Conservation (phyloP, 2,329 filamentous ascomycete species). For the Pseudopithomyces chartarum region DNA sequence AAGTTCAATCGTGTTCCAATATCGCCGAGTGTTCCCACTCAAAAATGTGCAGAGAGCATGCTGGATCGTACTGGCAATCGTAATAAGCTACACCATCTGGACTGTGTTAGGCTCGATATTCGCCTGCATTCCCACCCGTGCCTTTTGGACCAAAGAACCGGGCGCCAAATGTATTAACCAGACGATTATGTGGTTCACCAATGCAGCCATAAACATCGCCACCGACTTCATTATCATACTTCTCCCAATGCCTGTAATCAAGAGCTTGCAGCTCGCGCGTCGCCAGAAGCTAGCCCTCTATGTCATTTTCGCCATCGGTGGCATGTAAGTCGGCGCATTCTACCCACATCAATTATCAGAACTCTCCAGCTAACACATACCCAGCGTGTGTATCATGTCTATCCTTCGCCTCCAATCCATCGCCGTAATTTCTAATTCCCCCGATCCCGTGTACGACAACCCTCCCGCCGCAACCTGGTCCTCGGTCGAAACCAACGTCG, state of each 20-base stretch:
- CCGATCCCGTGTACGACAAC: slow-evolving; percentile 20
- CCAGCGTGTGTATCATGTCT: slow-evolving; percentile 23
- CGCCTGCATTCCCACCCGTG: slow-evolving; percentile 34
- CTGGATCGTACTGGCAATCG: slow-evolving; percentile 29
- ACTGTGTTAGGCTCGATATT: slow-evolving; percentile 39
- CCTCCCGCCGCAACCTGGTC: slow-evolving; percentile 19
- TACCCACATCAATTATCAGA: background rate
- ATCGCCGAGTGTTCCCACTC: slow-evolving; percentile 33
- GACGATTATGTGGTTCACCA: slow-evolving; percentile 35
- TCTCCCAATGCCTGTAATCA: slow-evolving; percentile 41
- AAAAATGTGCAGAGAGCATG: slow-evolving; percentile 30
- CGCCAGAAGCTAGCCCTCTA: slow-evolving; percentile 44
- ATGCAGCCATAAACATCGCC: slow-evolving; percentile 37
- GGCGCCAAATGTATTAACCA: slow-evolving; percentile 37
- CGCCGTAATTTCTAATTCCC: slow-evolving; percentile 12
- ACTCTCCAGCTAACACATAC: background rate
- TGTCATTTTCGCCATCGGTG: slow-evolving; percentile 46
- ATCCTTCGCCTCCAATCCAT: slow-evolving; percentile 7
- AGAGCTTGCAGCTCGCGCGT: slow-evolving; percentile 38
- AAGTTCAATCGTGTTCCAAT: slow-evolving; percentile 39
- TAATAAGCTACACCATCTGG: slow-evolving; percentile 33
- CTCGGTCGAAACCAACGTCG: slow-evolving; percentile 18
- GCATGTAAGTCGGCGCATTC: slow-evolving; percentile 40
- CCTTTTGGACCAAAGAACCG: slow-evolving; percentile 39
- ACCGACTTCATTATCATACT: slow-evolving; percentile 42